Evolutionary conservation across 179 eudicot species (phyloP).

Genomic region (Camellia oleifera): DNA sequence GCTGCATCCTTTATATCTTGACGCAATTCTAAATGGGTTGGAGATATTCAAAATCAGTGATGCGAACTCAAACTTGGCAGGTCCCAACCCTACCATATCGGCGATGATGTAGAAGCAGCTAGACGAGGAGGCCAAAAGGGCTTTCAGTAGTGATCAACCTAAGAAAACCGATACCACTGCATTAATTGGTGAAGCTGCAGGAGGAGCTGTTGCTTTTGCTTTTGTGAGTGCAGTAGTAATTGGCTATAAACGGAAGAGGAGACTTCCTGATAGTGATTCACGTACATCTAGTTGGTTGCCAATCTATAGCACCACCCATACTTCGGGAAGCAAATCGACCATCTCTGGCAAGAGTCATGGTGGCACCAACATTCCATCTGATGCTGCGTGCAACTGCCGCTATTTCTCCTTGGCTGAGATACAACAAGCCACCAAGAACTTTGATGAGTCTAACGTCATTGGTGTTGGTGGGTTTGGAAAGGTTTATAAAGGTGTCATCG

Average conservation of each 20-base stretch:
- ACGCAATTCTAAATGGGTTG: conserved; percentile 50
- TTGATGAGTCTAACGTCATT: conserved; percentile 58
- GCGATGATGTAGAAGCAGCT: conserved; percentile 34
- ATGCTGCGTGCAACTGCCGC: conserved; percentile 54
- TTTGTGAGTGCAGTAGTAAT: conserved; percentile 43
- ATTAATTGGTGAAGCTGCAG: conserved; percentile 49
- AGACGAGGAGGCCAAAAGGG: conserved; percentile 16
- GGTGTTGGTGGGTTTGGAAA: conserved; percentile 68
- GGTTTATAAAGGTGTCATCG: conserved; percentile 50
- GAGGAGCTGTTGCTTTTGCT: conserved; percentile 67
- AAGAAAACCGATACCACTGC: not conserved
- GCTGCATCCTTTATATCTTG: conserved; percentile 21
- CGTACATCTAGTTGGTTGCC: conserved; percentile 73
- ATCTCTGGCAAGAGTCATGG: conserved; percentile 53
- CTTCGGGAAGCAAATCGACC: conserved; percentile 42
- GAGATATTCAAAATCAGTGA: conserved; percentile 53
- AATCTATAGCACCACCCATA: conserved; percentile 42
- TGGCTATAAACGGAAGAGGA: conserved; percentile 35
- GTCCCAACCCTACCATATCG: conserved; percentile 42
- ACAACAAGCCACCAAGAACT: conserved; percentile 46
- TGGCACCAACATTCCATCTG: conserved; percentile 40
- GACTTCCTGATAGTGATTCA: conserved; percentile 35
- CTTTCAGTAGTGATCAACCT: conserved; percentile 7
- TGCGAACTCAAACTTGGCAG: conserved; percentile 31
- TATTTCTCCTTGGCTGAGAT: conserved; percentile 52